Base-by-base conservation (phyloP, 805 yeast genomes). In the Pichia kluyveri region DNA sequence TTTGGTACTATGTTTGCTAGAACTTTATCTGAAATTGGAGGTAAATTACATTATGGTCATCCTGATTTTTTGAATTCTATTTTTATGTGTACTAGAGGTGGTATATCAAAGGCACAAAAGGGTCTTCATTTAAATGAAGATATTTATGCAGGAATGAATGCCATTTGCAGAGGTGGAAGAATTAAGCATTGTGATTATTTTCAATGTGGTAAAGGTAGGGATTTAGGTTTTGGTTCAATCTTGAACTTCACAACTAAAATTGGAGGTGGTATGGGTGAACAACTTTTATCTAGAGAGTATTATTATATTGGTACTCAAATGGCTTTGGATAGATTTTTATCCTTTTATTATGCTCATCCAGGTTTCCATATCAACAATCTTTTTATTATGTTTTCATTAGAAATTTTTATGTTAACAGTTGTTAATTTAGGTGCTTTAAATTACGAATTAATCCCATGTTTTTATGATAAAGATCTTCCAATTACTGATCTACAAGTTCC, bases 241-340 rank as follows among this genome's bases (percentile, higher is more conserved):
- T 71, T 91, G 56, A 91, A 90, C 61, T 91, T 91, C 69, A 91
- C 96, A 0, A 84, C 96, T 2, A 91, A 91, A 68, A 90, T 91
- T 61, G 98, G 98, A 3, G 93, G 96, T 40, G 98, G 98, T 44
- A 91, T 91, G 98, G 98, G 98, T 9, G 98, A 91, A 62, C 98
- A 91, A 64, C 76, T 90, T 64, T 68, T 91, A 34, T 87, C 96
- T 7, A 75, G 98, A 59, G 98, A 91, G 60, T 88, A 90, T 66
- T 91, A 83, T 63, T 88, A 86, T 65, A 65, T 91, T 51, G 97
- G 98, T 1, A 87, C 96, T 2, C 87, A 82, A 56, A 69, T 91
- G 47, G 96, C 96, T 3, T 72, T 90, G 41, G 97, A 91, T 62
- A 68, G 96, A 43, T 90, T 91, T 68, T 67, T 91, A 45, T 87